These are phyloP conservation scores for Hsuehochloa calcarea DNA, from an alignment of 176 grass and related monocot species.

Conservation along the genomic window DNA sequence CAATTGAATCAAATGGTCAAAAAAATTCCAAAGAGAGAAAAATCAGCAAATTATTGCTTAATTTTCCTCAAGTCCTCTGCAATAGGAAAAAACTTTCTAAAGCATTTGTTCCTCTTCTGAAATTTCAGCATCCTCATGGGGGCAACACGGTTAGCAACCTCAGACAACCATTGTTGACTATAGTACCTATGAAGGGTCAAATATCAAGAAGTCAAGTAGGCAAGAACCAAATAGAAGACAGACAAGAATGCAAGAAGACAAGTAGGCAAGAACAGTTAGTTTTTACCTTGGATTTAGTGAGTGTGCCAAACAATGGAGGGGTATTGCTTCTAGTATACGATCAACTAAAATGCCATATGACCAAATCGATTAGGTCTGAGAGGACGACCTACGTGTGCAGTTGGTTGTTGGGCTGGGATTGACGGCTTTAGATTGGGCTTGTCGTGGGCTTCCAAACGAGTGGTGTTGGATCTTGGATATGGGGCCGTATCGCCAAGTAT, in stretches of 20 bases:
- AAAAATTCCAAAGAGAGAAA: not conserved
- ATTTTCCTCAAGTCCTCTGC: not conserved
- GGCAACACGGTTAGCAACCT: not conserved
- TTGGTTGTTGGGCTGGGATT: no score
- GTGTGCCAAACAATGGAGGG: not conserved
- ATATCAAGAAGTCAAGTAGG: no score
- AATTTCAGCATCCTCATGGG: conserved; percentile 14
- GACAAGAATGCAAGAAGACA: no score
- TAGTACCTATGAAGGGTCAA: conserved; percentile 6
- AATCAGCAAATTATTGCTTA: conserved; percentile 11
- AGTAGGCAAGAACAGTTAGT: no score
- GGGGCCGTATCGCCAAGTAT: no score
- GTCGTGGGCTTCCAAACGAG: no score
- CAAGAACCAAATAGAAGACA: no score
- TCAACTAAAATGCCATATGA: not conserved
- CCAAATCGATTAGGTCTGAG: no score
- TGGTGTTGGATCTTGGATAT: no score
- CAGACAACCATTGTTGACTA: not conserved
- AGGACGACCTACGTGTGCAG: no score
- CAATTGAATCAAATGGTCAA: not conserved
- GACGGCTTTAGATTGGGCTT: no score
- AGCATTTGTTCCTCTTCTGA: conserved; percentile 17
- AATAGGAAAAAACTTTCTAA: conserved; percentile 11
- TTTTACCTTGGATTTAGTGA: no score
- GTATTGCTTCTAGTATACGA: not conserved